A percentile compares a stretch with the other conserved stretches of the same genome.
Conservation (phyloP, 1,139 yeast genomes). For the Debaryomyces singareniensis region DNA sequence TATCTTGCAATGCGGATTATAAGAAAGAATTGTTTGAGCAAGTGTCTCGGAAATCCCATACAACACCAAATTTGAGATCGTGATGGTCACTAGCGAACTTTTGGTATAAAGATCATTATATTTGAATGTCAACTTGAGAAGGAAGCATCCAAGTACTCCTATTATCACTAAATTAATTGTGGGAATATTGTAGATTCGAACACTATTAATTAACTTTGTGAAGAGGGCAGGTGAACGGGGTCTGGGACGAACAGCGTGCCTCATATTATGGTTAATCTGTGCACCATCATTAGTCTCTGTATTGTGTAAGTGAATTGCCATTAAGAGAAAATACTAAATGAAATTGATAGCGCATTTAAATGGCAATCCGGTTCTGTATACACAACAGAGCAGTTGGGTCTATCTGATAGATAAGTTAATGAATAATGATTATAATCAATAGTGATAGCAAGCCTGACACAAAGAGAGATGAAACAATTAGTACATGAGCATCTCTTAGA, state of each 20-base stretch:
- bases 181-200: constrained; percentile 40
- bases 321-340: too few species aligned
- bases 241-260: constrained; percentile 1
- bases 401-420: too few species aligned
- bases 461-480: too few species aligned
- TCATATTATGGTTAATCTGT: too few species aligned
- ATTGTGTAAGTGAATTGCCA: too few species aligned
- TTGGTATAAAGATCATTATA: constrained; percentile 61
- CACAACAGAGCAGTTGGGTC: too few species aligned
- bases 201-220: constrained; percentile 25
- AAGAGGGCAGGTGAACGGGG: not conserved
- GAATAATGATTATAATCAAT: too few species aligned
- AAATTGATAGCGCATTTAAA: too few species aligned
- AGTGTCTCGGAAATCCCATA: constrained; percentile 86
- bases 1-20: constrained; percentile 17
- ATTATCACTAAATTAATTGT: constrained; percentile 49
- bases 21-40: constrained; percentile 65
- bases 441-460: too few species aligned
- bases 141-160: constrained; percentile 38
- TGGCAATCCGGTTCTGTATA: too few species aligned
- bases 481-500: too few species aligned
- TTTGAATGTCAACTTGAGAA: constrained; percentile 47
- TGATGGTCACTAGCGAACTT: constrained; percentile 68
- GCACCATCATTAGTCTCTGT: too few species aligned
- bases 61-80: constrained; percentile 73